phyloP scores from a whole-genome alignment of 805 yeast genomes.

The Yamadazyma endophytica region DNA sequence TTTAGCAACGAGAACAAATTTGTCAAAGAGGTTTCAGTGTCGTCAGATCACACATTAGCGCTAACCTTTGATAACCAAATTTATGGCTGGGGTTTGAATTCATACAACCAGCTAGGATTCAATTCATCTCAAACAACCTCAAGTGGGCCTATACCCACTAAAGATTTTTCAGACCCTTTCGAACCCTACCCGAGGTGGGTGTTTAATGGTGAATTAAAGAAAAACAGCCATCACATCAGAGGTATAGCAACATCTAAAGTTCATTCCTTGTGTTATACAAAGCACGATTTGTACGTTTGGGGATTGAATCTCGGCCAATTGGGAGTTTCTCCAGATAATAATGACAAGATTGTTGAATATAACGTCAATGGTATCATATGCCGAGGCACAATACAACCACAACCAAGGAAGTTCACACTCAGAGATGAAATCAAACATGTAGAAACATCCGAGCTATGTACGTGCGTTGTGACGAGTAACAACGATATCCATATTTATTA shows the following conservation, averaged over 20 bases:
- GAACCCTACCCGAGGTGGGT: conserved; percentile 39
- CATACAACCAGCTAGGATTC: conserved; percentile 61
- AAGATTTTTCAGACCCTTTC: conserved; percentile 23
- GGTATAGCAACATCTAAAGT: conserved; percentile 62
- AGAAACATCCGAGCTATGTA: conserved; percentile 62
- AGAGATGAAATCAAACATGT: conserved; percentile 52
- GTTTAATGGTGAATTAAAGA: conserved; percentile 39
- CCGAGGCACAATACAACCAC: conserved; percentile 34
- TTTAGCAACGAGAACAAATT: conserved; percentile 13
- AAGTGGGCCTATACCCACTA: conserved; percentile 6
- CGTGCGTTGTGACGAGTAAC: conserved; percentile 55
- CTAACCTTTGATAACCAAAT: conserved; percentile 50
- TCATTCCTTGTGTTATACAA: conserved; percentile 61
- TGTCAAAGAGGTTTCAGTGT: conserved; percentile 39
- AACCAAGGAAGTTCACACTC: conserved; percentile 40
- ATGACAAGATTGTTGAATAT: conserved; percentile 17
- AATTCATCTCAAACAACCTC: conserved; percentile 13
- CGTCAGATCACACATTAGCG: conserved; percentile 67
- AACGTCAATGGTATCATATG: conserved; percentile 22
- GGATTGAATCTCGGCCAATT: conserved; percentile 81
- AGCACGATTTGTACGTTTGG: conserved; percentile 56
- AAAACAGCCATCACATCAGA: conserved; percentile 19
- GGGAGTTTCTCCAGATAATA: conserved; percentile 42
- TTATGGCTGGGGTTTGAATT: conserved; percentile 78
- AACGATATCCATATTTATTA: conserved; percentile 62